phyloP scores from a whole-genome alignment of 768 basidiomycete species.

The Leucogyrophana mollusca region DNA sequence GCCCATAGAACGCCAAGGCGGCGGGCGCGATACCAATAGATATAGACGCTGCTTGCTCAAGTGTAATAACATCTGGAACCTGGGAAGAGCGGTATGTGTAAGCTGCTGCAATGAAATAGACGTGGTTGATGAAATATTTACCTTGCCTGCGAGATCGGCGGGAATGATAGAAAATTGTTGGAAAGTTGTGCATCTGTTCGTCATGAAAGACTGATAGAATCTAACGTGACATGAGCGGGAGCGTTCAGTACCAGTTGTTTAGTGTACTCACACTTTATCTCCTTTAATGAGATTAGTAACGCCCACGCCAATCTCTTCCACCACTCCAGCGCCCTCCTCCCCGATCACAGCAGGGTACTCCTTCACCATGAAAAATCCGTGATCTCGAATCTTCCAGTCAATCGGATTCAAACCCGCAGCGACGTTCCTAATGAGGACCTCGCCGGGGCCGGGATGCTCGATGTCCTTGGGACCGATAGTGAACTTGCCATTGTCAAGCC shows the following conservation, averaged over 20 bases:
- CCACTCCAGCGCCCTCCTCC: slow-evolving; percentile 37
- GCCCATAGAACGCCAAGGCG: slow-evolving; percentile 30
- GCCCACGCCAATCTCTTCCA: slow-evolving; percentile 37
- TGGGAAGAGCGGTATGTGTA: slow-evolving; percentile 3
- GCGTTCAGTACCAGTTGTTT: too few species aligned
- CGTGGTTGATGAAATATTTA: neutral
- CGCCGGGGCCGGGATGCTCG: slow-evolving; percentile 37
- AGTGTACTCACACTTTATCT: slow-evolving; percentile 31
- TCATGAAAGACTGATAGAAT: slow-evolving; percentile 11
- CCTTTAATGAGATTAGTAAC: slow-evolving; percentile 38
- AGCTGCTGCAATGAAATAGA: too few species aligned
- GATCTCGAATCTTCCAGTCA: slow-evolving; percentile 32
- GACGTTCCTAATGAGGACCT: slow-evolving; percentile 41
- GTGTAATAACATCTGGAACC: slow-evolving; percentile 36
- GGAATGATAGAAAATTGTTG: slow-evolving; percentile 25
- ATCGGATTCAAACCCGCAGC: slow-evolving; percentile 44
- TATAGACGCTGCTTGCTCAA: slow-evolving; percentile 39
- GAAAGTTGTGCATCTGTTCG: slow-evolving; percentile 12
- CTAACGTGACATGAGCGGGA: neutral
- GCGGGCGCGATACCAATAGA: slow-evolving; percentile 31
- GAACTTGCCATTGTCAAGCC: slow-evolving; percentile 10
- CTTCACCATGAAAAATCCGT: slow-evolving; percentile 18
- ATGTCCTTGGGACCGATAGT: slow-evolving; percentile 16
- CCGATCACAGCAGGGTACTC: slow-evolving; percentile 38
- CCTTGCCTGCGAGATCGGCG: slow-evolving; percentile 20